Conservation (phyloP, 1,139 yeast genomes). For the Debaryomyces subglobosus region DNA sequence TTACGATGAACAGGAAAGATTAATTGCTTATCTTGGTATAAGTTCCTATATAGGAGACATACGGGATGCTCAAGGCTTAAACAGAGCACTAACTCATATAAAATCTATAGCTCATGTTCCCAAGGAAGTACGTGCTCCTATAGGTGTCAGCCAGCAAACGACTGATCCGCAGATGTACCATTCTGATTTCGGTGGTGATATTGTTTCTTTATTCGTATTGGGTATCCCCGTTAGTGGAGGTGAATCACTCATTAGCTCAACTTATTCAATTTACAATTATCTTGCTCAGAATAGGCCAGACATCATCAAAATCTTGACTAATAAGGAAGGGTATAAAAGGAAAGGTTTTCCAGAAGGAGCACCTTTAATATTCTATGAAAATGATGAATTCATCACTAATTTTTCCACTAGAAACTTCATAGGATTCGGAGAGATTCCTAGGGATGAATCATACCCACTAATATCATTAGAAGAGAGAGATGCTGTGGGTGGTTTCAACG, state of each 20-base stretch:
- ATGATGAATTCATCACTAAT: conserved; percentile 10
- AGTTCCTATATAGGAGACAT: conserved; percentile 15
- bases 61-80: conserved; percentile 16
- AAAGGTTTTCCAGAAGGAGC: conserved; percentile 12
- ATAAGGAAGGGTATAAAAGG: conserved; percentile 9
- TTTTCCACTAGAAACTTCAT: conserved; percentile 15
- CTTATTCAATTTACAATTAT: conserved; percentile 14
- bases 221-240: conserved; percentile 14
- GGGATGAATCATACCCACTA: conserved; percentile 14
- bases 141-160: conserved; percentile 16
- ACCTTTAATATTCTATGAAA: conserved; percentile 11
- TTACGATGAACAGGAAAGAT: conserved; percentile 11
- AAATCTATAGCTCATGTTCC: conserved; percentile 16
- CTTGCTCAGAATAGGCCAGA: conserved; percentile 15
- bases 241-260: conserved; percentile 14
- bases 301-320: conserved; percentile 11
- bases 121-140: conserved; percentile 15
- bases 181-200: conserved; percentile 15
- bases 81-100: conserved; percentile 15
- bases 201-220: conserved; percentile 14
- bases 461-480: conserved; percentile 13
- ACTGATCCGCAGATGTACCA: conserved; percentile 17
- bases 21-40: conserved; percentile 14
- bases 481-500: conserved; percentile 16
- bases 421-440: conserved; percentile 14